phyloP scores from a whole-genome alignment of 2,329 filamentous ascomycete species.

The Trichoderma breve region DNA sequence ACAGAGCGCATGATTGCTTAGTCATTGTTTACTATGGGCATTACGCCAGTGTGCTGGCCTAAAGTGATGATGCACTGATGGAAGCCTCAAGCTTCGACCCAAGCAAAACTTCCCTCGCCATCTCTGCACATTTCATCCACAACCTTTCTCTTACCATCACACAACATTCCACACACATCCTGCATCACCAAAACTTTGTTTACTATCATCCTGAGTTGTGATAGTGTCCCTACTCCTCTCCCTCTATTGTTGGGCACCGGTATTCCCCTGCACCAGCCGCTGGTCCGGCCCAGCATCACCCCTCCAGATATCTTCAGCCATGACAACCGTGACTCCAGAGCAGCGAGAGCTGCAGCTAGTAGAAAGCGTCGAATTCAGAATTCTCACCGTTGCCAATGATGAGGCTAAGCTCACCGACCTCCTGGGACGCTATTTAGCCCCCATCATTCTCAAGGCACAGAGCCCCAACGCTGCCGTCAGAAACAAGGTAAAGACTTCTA shows the following conservation, averaged over 20 bases:
- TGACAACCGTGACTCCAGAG: slow-evolving; percentile 47
- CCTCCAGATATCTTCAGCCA: slow-evolving; percentile 23
- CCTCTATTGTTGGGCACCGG: background rate
- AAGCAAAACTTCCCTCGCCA: background rate
- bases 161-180: background rate
- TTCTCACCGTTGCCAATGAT: slow-evolving; percentile 73
- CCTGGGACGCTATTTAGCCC: slow-evolving; percentile 74
- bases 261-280: background rate
- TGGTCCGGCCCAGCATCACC: background rate
- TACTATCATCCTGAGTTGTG: background rate
- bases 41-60: slow-evolving; percentile 15
- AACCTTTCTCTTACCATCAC: background rate
- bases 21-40: slow-evolving; percentile 12
- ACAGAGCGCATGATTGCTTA: slow-evolving; percentile 8
- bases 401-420: slow-evolving; percentile 79
- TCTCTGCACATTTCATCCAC: background rate
- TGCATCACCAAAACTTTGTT: background rate
- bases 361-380: slow-evolving; percentile 80
- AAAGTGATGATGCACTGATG: slow-evolving; percentile 16
- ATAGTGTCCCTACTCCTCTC: background rate
- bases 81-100: slow-evolving; percentile 11
- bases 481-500: slow-evolving; percentile 58
- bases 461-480: slow-evolving; percentile 79
- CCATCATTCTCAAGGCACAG: slow-evolving; percentile 80
- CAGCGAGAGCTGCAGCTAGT: slow-evolving; percentile 78